Evolutionary conservation across 108 stramenopile genomes (phyloP), one percentile per base, ranked within the genome.

Genomic region (Conticribra weissflogii): DNA sequence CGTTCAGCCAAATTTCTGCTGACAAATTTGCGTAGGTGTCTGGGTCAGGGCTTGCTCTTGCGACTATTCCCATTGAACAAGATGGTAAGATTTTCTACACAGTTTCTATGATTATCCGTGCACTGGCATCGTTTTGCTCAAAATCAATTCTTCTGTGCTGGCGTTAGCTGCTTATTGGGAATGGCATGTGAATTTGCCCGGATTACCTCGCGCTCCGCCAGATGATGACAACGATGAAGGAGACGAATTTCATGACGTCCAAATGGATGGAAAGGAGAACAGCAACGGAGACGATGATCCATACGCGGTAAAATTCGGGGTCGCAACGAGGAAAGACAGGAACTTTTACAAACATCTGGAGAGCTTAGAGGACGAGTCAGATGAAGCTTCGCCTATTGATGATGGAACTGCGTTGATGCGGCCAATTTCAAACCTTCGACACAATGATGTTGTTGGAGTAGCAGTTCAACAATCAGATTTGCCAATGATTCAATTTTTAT

Each of bases 141-240:
- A n/a, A n/a, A n/a, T n/a, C n/a, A n/a, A n/a, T n/a, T n/a, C n/a
- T n/a, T n/a, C n/a, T n/a, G n/a, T n/a, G n/a, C n/a, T n/a, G n/a
- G n/a, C n/a, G n/a, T n/a, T n/a, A n/a, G n/a, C 88, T n/a, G 89
- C 92, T 14, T 93, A 93, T 63, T 93, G 92, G 92, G 92, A 93
- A 77, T 90, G 80, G 81, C 86, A 90, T 59, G 74, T 93, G 23
- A 47, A 76, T 21, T 21, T 78, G 22, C 76, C 78, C 4, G 66
- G 72, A 18, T 62, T 66, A 30, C 65, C 72, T 15, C 65, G 58
- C 52, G n/a, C 41, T 59, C 68, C 60, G 21, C 22, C 19, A n/a
- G 68, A 68, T 29, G 66, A 67, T 57, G 71, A 46, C 3, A 48
- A 66, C n/a, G 71, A 72, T 27, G 78, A 73, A 2, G 77, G 70